Conservation (phyloP, 1,284 basidiomycete species). For the Leccinum subatratum region DNA sequence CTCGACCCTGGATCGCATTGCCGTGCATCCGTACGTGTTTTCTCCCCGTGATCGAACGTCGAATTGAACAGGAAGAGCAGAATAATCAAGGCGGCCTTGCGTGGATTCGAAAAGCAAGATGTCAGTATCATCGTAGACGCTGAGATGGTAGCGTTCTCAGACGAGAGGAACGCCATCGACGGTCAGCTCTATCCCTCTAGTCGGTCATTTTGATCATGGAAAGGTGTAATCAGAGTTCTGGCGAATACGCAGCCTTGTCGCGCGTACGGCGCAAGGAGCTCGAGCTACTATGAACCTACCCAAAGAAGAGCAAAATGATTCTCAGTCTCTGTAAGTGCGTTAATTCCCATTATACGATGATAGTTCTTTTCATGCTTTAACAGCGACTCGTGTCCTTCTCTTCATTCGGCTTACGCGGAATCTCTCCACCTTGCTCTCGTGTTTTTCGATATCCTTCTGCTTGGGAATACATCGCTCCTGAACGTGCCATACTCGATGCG, state of each 20-base stretch:
- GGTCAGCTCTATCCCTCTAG: constrained; percentile 38
- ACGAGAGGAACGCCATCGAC: constrained; percentile 47
- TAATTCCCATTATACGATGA: neutral
- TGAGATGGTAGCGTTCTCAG: constrained; percentile 81
- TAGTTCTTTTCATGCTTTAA: neutral
- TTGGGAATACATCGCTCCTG: constrained; percentile 59
- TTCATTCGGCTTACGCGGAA: constrained; percentile 41
- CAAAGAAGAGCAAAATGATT: constrained; percentile 17
- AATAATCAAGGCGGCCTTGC: constrained; percentile 61
- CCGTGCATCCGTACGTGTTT: constrained; percentile 56
- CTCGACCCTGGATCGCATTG: constrained; percentile 68
- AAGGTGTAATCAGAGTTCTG: constrained; percentile 55
- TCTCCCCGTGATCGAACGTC: neutral
- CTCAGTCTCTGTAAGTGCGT: constrained; percentile 23
- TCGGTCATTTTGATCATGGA: constrained; percentile 6
- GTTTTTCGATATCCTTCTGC: constrained; percentile 76
- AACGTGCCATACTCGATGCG: constrained; percentile 54
- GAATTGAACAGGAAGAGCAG: constrained; percentile 31
- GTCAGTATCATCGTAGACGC: constrained; percentile 67
- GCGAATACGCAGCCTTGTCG: constrained; percentile 57
- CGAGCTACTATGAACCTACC: constrained; percentile 28
- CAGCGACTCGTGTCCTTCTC: constrained; percentile 42
- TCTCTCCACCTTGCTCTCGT: constrained; percentile 68
- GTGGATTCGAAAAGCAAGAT: constrained; percentile 37
- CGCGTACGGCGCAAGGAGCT: constrained; percentile 53